Conservation (phyloP, 164 flowering plant species). For the Saururus chinensis region DNA sequence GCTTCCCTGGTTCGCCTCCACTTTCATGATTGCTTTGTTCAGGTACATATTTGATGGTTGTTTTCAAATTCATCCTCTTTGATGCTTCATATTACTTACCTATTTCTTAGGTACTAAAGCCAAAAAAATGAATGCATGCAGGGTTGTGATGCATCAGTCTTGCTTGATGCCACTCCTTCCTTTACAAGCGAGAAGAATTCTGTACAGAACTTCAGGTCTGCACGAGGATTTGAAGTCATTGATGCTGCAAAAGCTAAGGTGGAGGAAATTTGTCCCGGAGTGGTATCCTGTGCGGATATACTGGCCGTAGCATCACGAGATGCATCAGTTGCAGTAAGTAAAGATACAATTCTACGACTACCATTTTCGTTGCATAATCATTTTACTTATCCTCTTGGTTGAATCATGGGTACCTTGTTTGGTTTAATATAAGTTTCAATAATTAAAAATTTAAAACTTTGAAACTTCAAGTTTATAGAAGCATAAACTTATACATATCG, state of each 20-base stretch:
- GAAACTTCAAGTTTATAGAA: no score
- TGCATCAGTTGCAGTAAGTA: slow-evolving; percentile 12
- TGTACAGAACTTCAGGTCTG: slow-evolving; percentile 15
- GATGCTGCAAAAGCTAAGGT: slow-evolving; percentile 24
- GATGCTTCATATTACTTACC: no score
- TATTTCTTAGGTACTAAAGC: no score
- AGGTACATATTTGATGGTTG: background rate
- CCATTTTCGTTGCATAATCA: no score
- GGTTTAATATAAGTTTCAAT: no score
- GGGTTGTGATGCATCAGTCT: slow-evolving; percentile 34
- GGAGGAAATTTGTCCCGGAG: slow-evolving; percentile 17
- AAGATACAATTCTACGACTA: no score
- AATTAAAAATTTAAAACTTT: no score
- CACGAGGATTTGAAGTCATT: slow-evolving; percentile 24
- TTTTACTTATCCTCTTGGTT: no score
- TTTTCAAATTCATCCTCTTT: background rate
- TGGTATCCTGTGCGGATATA: slow-evolving; percentile 33
- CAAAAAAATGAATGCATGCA: background rate
- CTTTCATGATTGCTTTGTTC: slow-evolving; percentile 17
- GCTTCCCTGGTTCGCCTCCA: slow-evolving; percentile 15
- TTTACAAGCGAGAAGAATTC: slow-evolving; percentile 25
- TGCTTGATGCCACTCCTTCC: slow-evolving; percentile 20
- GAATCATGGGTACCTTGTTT: background rate
- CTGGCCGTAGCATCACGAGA: slow-evolving; percentile 17
- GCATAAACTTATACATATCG: no score